These are phyloP conservation scores for Penicillium daleae DNA, from an alignment of 495 filamentous ascomycete genomes.

Conservation along the genomic window DNA sequence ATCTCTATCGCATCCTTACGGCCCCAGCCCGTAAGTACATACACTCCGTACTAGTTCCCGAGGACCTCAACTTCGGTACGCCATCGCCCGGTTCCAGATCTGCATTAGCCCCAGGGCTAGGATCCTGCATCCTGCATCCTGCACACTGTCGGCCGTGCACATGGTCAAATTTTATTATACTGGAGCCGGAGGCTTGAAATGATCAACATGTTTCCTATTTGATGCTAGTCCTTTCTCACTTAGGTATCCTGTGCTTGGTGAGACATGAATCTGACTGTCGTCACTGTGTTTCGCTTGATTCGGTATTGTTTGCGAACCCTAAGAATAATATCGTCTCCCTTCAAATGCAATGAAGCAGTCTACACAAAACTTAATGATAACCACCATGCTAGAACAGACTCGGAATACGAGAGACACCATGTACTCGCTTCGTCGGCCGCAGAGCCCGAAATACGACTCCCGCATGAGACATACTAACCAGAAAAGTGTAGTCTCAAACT, in stretches of 20 bases:
- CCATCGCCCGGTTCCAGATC: conserved; percentile 19
- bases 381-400: not conserved
- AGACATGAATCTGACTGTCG: not conserved
- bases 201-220: conserved; percentile 6
- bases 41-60: conserved; percentile 25
- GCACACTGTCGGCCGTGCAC: conserved; percentile 3
- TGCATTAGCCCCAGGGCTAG: conserved; percentile 13
- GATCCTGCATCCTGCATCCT: conserved; percentile 11
- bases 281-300: not conserved
- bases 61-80: conserved; percentile 23
- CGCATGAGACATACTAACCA: not conserved
- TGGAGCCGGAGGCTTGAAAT: not conserved
- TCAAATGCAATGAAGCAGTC: not conserved
- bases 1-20: conserved; percentile 18
- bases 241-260: not conserved
- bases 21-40: conserved; percentile 3
- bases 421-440: not conserved
- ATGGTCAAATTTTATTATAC: not conserved
- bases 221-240: not conserved
- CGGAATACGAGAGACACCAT: not conserved
- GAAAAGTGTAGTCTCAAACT: not conserved
- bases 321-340: not conserved
- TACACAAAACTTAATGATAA: not conserved
- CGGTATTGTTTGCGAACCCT: not conserved
- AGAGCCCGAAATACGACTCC: not conserved